phyloP scores from a whole-genome alignment of 208 protist genomes.

The Crithidia expoeki region DNA sequence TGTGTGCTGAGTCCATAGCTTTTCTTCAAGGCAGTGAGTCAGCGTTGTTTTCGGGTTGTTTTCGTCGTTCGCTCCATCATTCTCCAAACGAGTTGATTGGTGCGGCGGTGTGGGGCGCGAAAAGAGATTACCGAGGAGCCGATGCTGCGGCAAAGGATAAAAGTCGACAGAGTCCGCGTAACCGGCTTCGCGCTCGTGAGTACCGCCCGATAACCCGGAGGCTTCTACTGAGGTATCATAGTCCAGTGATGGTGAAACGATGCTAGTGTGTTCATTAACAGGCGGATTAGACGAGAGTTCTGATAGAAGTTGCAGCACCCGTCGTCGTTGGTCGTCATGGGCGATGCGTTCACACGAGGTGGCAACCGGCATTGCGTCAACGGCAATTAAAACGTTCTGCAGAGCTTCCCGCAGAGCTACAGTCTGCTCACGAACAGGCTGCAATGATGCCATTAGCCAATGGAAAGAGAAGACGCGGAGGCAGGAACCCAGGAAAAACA shows the following conservation, averaged over 20 bases:
- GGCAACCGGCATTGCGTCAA: not conserved
- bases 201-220: not conserved
- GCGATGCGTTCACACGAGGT: slow-evolving; percentile 2
- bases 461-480: no score
- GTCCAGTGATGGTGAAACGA: slow-evolving; percentile 1
- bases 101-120: not conserved
- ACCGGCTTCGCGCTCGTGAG: not conserved
- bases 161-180: not conserved
- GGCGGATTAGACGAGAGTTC: not conserved
- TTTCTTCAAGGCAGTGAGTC: no score
- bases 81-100: not conserved
- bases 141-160: not conserved
- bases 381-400: slow-evolving; percentile 7
- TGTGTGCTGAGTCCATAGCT: no score
- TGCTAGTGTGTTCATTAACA: not conserved
- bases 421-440: not conserved
- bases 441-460: not conserved
- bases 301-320: slow-evolving; percentile 9
- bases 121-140: slow-evolving; percentile 12
- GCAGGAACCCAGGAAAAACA: no score
- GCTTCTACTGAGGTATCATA: not conserved
- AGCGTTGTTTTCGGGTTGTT: no score
- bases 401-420: not conserved
- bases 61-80: not conserved
- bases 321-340: slow-evolving; percentile 13